Percentiles rank a stretch among this genome's conserved stretches.
These are phyloP conservation scores for Xylaria sp. DNA, from an alignment of 2,329 filamentous ascomycete species.

Conservation along the genomic window DNA sequence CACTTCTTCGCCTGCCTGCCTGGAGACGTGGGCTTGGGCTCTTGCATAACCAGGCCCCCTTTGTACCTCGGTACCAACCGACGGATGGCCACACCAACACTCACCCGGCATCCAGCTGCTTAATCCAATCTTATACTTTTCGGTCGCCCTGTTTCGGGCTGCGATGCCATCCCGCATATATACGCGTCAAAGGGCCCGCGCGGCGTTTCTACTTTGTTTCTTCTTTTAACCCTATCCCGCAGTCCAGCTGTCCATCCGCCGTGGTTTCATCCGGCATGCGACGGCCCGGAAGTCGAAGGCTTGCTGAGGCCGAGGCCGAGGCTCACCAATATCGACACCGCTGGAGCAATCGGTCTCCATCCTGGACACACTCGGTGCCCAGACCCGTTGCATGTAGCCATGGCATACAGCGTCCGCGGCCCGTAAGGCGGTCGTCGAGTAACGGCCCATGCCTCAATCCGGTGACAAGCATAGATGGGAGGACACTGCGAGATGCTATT, in stretches of 20 bases:
- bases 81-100: slow-evolving; percentile 47
- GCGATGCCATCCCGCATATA: slow-evolving; percentile 59
- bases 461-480: slow-evolving; percentile 51
- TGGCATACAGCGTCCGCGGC: slow-evolving; percentile 63
- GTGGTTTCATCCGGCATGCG: slow-evolving; percentile 62
- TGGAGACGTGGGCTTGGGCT: slow-evolving; percentile 50
- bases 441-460: slow-evolving; percentile 59
- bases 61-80: slow-evolving; percentile 57
- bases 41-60: slow-evolving; percentile 57
- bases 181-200: slow-evolving; percentile 64
- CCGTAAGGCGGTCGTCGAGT: slow-evolving; percentile 34
- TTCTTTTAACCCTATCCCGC: slow-evolving; percentile 61
- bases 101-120: slow-evolving; percentile 9
- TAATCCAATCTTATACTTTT: slow-evolving; percentile 30
- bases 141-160: slow-evolving; percentile 58
- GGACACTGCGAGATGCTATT: slow-evolving; percentile 54
- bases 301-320: slow-evolving; percentile 37
- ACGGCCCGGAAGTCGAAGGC: slow-evolving; percentile 50
- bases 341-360: slow-evolving; percentile 63
- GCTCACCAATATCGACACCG: slow-evolving; percentile 50
- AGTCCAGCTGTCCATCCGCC: slow-evolving; percentile 64
- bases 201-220: too few species aligned
- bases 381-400: slow-evolving; percentile 71
- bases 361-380: slow-evolving; percentile 65
- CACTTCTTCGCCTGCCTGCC: slow-evolving; percentile 45